phyloP scores from a whole-genome alignment of 345 rosid species.

The Rhizophora mangle region DNA sequence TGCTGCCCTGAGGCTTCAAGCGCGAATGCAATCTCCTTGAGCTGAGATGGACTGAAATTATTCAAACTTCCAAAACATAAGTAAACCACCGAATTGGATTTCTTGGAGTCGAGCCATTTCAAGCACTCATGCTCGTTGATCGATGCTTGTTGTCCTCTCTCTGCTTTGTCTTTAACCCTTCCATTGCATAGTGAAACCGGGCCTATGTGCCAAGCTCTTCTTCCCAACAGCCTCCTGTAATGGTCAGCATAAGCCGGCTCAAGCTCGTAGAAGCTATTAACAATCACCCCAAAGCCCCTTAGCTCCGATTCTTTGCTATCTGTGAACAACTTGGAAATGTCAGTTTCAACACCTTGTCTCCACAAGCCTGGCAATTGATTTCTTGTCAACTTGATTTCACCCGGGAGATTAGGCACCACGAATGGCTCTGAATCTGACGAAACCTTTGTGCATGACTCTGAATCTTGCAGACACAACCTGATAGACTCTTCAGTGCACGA shows the following conservation, averaged over 20 bases:
- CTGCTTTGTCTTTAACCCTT: not conserved
- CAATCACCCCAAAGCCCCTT: slow-evolving; percentile 52
- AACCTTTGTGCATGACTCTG: slow-evolving; percentile 21
- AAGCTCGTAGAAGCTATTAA: slow-evolving; percentile 50
- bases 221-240: not conserved
- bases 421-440: slow-evolving; percentile 33
- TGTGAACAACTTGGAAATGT: slow-evolving; percentile 16
- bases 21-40: not conserved
- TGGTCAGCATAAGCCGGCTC: not conserved
- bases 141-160: not conserved
- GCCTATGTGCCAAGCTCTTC: not conserved
- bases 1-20: not conserved
- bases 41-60: not conserved
- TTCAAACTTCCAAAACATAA: not conserved
- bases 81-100: not conserved
- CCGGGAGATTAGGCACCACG: slow-evolving; percentile 34
- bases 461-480: not conserved
- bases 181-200: not conserved
- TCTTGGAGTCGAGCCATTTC: not conserved
- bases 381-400: slow-evolving; percentile 20
- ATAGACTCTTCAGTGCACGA: not conserved
- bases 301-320: slow-evolving; percentile 37
- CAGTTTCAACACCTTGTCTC: not conserved
- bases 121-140: not conserved
- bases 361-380: slow-evolving; percentile 6